Evolutionary conservation across 2,329 filamentous ascomycete genomes (phyloP).

Genomic region (Corinectria fuckeliana): DNA sequence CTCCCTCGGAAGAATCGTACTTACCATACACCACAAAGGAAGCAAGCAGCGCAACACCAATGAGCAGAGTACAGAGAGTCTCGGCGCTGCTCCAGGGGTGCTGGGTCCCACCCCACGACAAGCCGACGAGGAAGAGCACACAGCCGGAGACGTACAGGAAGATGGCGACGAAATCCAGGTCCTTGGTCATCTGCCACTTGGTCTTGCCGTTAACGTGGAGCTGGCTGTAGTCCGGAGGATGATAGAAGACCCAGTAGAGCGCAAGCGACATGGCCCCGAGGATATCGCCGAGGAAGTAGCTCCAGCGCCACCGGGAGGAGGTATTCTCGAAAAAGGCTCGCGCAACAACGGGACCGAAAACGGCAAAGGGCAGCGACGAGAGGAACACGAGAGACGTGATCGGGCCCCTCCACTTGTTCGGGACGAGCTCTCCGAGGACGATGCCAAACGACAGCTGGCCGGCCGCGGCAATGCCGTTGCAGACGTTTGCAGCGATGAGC

Average conservation of each 20-base stretch:
- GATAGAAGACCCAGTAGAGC: slow-evolving; percentile 53
- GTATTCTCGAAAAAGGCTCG: slow-evolving; percentile 51
- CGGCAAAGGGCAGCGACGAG: slow-evolving; percentile 48
- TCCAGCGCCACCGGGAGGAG: slow-evolving; percentile 53
- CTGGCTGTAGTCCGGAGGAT: slow-evolving; percentile 53
- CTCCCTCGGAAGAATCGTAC: background rate
- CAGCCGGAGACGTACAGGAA: slow-evolving; percentile 50
- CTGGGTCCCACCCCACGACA: slow-evolving; percentile 49
- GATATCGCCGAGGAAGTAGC: slow-evolving; percentile 55
- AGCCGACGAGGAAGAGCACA: slow-evolving; percentile 50
- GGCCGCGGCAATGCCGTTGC: slow-evolving; percentile 47
- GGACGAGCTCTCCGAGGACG: slow-evolving; percentile 51
- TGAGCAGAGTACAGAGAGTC: slow-evolving; percentile 45
- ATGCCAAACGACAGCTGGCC: slow-evolving; percentile 50
- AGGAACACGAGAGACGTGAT: slow-evolving; percentile 48
- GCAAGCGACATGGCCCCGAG: slow-evolving; percentile 47
- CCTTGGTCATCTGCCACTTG: slow-evolving; percentile 46
- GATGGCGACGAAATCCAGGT: slow-evolving; percentile 54
- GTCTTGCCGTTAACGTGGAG: slow-evolving; percentile 47
- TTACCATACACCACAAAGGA: slow-evolving; percentile 47
- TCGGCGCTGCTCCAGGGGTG: slow-evolving; percentile 51
- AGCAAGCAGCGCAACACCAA: slow-evolving; percentile 45
- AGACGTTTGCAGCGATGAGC: slow-evolving; percentile 46
- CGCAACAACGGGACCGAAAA: slow-evolving; percentile 55
- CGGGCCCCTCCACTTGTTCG: slow-evolving; percentile 48